Conservation (phyloP, 2,329 filamentous ascomycete genomes). For the Dactylonectria estremocensis region DNA sequence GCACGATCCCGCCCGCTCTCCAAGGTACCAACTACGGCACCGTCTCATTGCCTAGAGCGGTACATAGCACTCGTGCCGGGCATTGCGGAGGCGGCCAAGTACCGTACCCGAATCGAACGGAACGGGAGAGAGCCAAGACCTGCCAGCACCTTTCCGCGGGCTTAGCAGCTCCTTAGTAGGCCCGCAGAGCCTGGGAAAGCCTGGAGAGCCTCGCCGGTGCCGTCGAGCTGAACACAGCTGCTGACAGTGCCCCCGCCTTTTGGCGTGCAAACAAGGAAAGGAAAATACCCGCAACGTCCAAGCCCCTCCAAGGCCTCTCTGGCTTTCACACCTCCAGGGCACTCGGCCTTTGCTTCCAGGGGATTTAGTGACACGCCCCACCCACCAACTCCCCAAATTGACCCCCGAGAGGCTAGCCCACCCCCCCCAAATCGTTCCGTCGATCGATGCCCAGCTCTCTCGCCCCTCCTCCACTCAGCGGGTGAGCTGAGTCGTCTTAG, state of each 20-base stretch:
- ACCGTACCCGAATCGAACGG: not conserved
- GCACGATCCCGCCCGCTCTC: not conserved
- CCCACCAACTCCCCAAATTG: not conserved
- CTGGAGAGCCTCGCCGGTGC: not conserved
- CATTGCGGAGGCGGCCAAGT: no score
- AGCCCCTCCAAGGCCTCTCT: not conserved
- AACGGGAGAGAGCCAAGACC: not conserved
- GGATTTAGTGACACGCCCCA: not conserved
- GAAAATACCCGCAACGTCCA: not conserved
- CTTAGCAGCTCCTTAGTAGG: not conserved
- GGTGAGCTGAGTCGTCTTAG: conserved; percentile 9
- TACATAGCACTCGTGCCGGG: no score
- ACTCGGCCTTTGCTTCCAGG: not conserved
- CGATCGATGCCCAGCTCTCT: conserved; percentile 21
- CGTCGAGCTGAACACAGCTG: not conserved
- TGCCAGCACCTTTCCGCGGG: not conserved
- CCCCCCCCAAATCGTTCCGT: conserved; percentile 23
- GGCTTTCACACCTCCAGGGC: not conserved
- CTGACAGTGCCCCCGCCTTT: not conserved
- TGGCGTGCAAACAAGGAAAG: not conserved
- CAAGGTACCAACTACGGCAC: not conserved
- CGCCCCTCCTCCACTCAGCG: not conserved
- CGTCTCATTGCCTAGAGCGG: not conserved
- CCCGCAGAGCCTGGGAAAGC: not conserved
- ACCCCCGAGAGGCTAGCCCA: not conserved